Base-by-base conservation (phyloP, 768 basidiomycete species). In the Dioszegia hungarica region DNA sequence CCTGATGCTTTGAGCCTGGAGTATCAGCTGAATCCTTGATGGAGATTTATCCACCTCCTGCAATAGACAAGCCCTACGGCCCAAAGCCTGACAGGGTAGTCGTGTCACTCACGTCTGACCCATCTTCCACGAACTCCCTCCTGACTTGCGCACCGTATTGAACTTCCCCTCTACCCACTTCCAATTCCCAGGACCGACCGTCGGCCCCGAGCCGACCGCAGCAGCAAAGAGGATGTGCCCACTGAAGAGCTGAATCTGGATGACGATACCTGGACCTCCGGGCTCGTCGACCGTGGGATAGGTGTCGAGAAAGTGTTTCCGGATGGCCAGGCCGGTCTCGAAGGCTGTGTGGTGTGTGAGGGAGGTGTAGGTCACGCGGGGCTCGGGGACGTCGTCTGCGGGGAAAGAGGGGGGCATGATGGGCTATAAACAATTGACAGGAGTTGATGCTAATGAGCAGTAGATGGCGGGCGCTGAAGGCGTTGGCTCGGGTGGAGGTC, bases 51-150 rank as follows among this genome's bases (percentile, higher is more conserved):
- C n/a, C n/a, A n/a, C n/a, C n/a, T n/a, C n/a, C n/a, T n/a, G n/a
- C n/a, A n/a, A n/a, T n/a, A n/a, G n/a, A n/a, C n/a, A n/a, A n/a
- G n/a, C n/a, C n/a, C n/a, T n/a, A n/a, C n/a, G n/a, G n/a, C n/a
- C n/a, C n/a, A n/a, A n/a, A n/a, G n/a, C n/a, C n/a, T n/a, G n/a
- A 29, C 22, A 48, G 15, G 11, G 1, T n/a, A n/a, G n/a, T n/a
- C n/a, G n/a, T n/a, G n/a, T n/a, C n/a, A 62, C 70, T 54, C 41
- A 72, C 70, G 61, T 48, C 48, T 64, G 33, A 6, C 61, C 61
- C 20, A 72, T 40, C n/a, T 59, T 45, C 38, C 64, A 61, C 10
- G 61, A 57, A 5, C 61, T 56, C 50, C 63, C 62, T 2, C 57
- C 59, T 6, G 51, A 50, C 20, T 54, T 54, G 49, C 53, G 56